Evolutionary conservation across 768 basidiomycete species (phyloP), one percentile per base, ranked within the genome.

Genomic region (Chlorophyllum brunneum): DNA sequence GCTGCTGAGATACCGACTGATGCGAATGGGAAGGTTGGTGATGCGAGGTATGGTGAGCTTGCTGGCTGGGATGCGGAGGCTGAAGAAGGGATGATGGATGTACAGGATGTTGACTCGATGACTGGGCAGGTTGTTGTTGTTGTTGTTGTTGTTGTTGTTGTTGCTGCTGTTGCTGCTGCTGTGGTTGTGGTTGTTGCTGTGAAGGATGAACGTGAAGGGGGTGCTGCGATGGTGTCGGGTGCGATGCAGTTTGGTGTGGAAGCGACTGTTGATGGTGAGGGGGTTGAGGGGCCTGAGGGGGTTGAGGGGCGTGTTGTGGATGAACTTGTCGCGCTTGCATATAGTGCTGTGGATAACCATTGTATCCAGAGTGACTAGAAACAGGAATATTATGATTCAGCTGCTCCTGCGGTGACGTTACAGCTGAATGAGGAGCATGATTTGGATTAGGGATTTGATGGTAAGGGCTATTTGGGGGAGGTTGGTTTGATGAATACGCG

Each of bases 401-500:
- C 34, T 53, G 51, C 51, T 53, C 51, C 36, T 44, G 51, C 11
- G 41, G 43, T 38, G 51, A 45, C 20, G 51, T 38, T 9, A 43
- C 51, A 34, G 37, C 22, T 24, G 51, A 46, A 53, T 53, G 51
- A 24, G 51, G 27, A 18, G 50, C 7, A 40, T 51, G 50, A 20
- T 46, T 53, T 29, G 45, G 51, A 46, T 29, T 46, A 23, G 57
- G 59, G 40, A 69, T 62, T 56, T 68, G 67, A 54, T 66, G 65
- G 51, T 69, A 71, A 36, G 61, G 62, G 58, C 55, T 64, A 31
- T 62, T 57, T 48, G 65, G 67, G 30, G 62, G 61, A 20, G 70
- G 65, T 43, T 71, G 72, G 64, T 76, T 72, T 41, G 71, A 62
- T 56, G 71, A 59, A 59, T 75, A 73, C 52, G 43, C 29, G 10